phyloP scores from a whole-genome alignment of 139 green algal genomes.

The Picochlorum sp. region DNA sequence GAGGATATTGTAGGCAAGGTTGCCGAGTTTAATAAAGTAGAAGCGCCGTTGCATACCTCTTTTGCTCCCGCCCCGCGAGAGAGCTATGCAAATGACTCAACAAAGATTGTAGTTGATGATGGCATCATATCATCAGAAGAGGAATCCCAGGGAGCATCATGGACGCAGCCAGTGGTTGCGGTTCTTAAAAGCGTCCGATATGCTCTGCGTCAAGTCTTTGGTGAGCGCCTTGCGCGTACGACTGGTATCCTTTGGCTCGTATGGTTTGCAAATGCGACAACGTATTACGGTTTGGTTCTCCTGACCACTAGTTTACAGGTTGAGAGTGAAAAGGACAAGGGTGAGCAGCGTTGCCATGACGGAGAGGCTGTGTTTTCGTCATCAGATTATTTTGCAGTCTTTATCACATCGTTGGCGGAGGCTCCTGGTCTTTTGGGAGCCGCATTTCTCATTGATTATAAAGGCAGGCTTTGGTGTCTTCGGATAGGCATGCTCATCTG shows the following conservation, averaged over 20 bases:
- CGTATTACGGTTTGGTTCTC: conserved; percentile 74
- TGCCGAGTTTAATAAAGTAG: conserved; percentile 31
- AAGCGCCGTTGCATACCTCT: neutral
- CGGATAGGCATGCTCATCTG: conserved; percentile 9
- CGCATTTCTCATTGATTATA: conserved; percentile 16
- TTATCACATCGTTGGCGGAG: conserved; percentile 34
- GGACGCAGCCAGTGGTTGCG: neutral
- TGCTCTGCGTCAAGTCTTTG: conserved; percentile 11
- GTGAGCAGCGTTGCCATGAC: conserved; percentile 7
- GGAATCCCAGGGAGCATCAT: too few relatives aligned
- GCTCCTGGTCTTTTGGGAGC: conserved; percentile 24
- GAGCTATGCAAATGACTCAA: too few relatives aligned
- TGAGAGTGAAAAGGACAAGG: neutral
- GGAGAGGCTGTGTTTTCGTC: conserved; percentile 12
- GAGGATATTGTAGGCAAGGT: conserved; percentile 39
- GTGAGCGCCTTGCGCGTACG: conserved; percentile 23
- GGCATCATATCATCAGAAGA: too few relatives aligned
- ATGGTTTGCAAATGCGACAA: conserved; percentile 57
- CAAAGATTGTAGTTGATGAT: too few relatives aligned
- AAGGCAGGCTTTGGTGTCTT: conserved; percentile 18
- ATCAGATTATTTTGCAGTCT: conserved; percentile 32
- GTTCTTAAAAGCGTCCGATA: neutral
- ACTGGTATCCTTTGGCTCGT: conserved; percentile 58
- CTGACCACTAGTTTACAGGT: conserved; percentile 53
- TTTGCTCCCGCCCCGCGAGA: neutral